These are phyloP conservation scores for Ceriops zippeliana DNA, from an alignment of 345 rosid species.

Conservation along the genomic window DNA sequence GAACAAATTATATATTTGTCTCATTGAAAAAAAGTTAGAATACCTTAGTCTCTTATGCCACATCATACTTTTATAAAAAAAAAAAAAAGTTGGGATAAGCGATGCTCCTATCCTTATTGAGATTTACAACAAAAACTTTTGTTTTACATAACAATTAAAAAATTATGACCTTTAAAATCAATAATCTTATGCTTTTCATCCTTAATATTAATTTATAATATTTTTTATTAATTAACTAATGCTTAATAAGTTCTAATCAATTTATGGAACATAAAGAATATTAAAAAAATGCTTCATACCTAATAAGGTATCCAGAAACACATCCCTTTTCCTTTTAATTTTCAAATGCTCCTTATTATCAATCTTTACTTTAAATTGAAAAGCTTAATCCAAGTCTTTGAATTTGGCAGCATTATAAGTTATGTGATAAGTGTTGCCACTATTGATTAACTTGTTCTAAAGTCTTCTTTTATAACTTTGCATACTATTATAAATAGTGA, in stretches of 20 bases:
- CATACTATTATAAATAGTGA: neutral
- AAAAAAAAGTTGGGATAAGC: neutral
- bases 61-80: neutral
- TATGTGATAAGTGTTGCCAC: neutral
- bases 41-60: neutral
- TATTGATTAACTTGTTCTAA: neutral
- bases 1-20: neutral
- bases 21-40: neutral
- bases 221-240: too few relatives aligned
- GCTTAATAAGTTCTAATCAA: too few relatives aligned
- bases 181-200: too few relatives aligned
- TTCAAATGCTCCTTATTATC: too few relatives aligned
- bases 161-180: neutral
- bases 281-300: too few relatives aligned
- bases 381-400: neutral
- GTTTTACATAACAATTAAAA: neutral
- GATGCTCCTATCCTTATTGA: rapidly evolving
- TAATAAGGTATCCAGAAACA: too few relatives aligned
- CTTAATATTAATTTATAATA: too few relatives aligned
- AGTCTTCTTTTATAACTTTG: rapidly evolving
- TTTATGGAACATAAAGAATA: too few relatives aligned
- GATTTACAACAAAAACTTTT: neutral
- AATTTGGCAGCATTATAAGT: neutral
- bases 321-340: too few relatives aligned
- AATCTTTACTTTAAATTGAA: too few relatives aligned